Evolutionary conservation across 1,284 basidiomycete species (phyloP), one percentile per base, ranked within the genome.

Genomic region (Peniophora sp.): DNA sequence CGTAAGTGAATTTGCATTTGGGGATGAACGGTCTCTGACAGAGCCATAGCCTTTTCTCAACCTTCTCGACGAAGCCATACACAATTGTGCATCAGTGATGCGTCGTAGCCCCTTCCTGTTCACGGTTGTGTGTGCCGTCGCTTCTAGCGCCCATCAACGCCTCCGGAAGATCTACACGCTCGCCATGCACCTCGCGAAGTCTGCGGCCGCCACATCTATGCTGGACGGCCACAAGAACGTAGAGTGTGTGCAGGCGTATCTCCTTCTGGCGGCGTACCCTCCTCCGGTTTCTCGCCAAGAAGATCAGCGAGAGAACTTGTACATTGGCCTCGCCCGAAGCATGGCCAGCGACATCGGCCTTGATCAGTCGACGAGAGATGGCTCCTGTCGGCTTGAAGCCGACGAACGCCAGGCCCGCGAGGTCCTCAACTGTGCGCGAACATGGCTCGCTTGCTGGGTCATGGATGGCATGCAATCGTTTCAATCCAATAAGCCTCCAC

Each of bases 401-500:
- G 64, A 67, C 47, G 69, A 71, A 52, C 60, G 63, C 15, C 60
- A 64, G 37, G 70, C 73, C 60, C 67, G 74, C 20, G 74, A 76
- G 58, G 64, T 70, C 35, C 62, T 73, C 44, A 76, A 76, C 56
- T 63, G 73, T 5, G 68, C 69, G 22, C 65, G 74, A 39, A 73
- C 71, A 23, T 76, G 73, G 72, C 63, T 74, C 56, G 64, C 72
- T 55, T 75, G 73, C 62, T 74, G 69, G 58, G 67, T 68, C 49
- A 59, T 75, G 53, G 74, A 76, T 55, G 68, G 72, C 14, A 68
- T 62, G 36, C 60, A 64, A 35, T 67, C 69, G 47, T 64, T 73
- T 37, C 71, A 75, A 62, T 69, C 74, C 51, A 74, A 74, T 48
- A 74, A 73, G 54, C 67, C 69, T 0, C 69, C 68, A 57, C 69